Evolutionary conservation across 345 rosid genomes (phyloP).

Genomic region (Dipteronia dyeriana): DNA sequence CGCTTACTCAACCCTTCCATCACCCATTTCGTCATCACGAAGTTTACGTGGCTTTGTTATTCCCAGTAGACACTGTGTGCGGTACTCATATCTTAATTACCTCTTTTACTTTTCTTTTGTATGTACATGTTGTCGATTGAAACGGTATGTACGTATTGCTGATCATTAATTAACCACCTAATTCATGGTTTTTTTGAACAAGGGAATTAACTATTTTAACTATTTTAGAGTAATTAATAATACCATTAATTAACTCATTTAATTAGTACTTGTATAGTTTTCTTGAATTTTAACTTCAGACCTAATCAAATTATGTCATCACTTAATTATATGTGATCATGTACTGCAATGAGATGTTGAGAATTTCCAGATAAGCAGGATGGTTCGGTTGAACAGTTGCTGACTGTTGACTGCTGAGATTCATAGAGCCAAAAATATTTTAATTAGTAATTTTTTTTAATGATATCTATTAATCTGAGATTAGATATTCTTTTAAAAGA

Average conservation of each 20-base stretch:
- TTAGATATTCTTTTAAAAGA: too few relatives aligned
- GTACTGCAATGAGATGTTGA: too few relatives aligned
- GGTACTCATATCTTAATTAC: background rate
- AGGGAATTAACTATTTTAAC: too few relatives aligned
- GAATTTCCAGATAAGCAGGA: background rate
- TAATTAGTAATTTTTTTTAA: background rate
- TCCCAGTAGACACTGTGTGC: background rate
- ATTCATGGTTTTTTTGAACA: background rate
- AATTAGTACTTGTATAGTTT: background rate
- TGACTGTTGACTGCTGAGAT: background rate
- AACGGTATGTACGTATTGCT: background rate
- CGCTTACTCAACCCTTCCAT: conserved; percentile 72
- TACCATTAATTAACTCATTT: background rate
- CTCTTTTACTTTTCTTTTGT: background rate
- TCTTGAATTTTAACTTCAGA: background rate
- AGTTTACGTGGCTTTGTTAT: conserved; percentile 40
- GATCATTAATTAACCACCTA: background rate
- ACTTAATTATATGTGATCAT: too few relatives aligned
- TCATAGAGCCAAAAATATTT: background rate
- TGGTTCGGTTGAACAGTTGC: background rate
- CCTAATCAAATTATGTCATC: conserved; percentile 1
- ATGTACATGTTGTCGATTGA: background rate
- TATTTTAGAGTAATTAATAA: background rate
- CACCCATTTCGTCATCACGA: conserved; percentile 73
- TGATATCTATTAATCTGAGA: too few relatives aligned